phyloP scores from a whole-genome alignment of 129 eudicot species.

The Sambucus nigra region DNA sequence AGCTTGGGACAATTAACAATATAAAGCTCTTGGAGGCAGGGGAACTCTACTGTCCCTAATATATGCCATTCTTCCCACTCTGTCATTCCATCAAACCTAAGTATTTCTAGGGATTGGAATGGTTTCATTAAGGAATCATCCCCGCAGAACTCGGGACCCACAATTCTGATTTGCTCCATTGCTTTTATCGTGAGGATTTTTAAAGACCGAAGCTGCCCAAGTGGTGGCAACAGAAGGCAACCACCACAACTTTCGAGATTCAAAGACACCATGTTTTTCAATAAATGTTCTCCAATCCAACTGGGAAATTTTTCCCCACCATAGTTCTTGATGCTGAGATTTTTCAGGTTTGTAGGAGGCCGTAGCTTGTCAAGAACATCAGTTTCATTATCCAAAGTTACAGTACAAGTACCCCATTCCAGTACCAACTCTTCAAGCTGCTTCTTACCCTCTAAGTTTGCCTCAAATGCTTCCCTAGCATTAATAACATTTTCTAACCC shows the following conservation, averaged over 20 bases:
- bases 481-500: constrained; percentile 9
- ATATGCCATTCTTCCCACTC: constrained; percentile 14
- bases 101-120: not conserved
- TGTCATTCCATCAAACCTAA: constrained; percentile 5
- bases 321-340: not conserved
- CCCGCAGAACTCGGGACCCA: constrained; percentile 15
- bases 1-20: not conserved
- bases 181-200: constrained; percentile 3
- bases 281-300: constrained; percentile 10
- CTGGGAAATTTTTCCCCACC: constrained; percentile 7
- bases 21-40: not conserved
- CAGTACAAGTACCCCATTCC: constrained; percentile 3
- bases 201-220: constrained; percentile 19
- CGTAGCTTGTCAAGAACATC: constrained; percentile 10
- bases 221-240: constrained; percentile 16
- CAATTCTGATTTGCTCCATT: not conserved
- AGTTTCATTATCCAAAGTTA: not conserved
- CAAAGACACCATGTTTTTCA: not conserved
- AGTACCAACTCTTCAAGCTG: constrained; percentile 3
- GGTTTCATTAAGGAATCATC: not conserved
- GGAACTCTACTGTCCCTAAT: not conserved
- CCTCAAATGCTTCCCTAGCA: not conserved
- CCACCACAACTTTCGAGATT: constrained; percentile 1
- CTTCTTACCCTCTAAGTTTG: constrained; percentile 1
- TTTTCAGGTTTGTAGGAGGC: constrained; percentile 13